phyloP scores from a whole-genome alignment of 805 yeast genomes.

The Yamadazyma endophytica region DNA sequence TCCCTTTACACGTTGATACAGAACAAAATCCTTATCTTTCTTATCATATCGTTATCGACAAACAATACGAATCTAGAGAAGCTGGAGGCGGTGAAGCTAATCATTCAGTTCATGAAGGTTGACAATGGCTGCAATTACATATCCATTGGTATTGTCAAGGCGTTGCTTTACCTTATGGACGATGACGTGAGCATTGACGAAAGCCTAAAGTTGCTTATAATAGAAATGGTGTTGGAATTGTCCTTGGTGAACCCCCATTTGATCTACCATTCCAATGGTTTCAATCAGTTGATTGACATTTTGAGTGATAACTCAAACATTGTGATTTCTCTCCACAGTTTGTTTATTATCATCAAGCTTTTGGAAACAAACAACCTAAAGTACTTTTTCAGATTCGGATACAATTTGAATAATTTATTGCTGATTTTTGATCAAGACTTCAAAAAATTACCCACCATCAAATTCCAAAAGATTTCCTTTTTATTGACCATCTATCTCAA shows the following conservation, averaged over 20 bases:
- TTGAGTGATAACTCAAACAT: conserved; percentile 33
- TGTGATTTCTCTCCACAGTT: conserved; percentile 13
- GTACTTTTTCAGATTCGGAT: conserved; percentile 51
- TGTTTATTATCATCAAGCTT: conserved; percentile 43
- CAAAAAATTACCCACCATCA: conserved; percentile 27
- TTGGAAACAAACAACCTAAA: conserved; percentile 57
- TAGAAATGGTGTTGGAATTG: conserved; percentile 38
- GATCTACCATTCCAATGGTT: conserved; percentile 50
- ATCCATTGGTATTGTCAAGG: conserved; percentile 60
- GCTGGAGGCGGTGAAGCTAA: conserved; percentile 69
- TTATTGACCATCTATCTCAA: conserved; percentile 61
- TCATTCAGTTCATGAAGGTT: conserved; percentile 57
- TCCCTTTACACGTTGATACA: conserved; percentile 52
- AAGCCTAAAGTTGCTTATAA: conserved; percentile 33
- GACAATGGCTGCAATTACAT: conserved; percentile 48
- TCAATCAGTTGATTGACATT: conserved; percentile 42
- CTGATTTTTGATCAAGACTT: conserved; percentile 65
- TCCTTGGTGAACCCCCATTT: conserved; percentile 35
- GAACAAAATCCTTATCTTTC: conserved; percentile 55
- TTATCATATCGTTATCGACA: conserved; percentile 62
- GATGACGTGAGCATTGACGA: conserved; percentile 14
- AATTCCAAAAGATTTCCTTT: conserved; percentile 56
- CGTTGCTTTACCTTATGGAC: conserved; percentile 62
- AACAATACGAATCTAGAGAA: conserved; percentile 57
- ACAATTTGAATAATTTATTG: conserved; percentile 58